Percentiles rank a stretch among this genome's conserved stretches.
phyloP scores from a whole-genome alignment of 495 filamentous ascomycete genomes.

The Aspergillus panamensis region DNA sequence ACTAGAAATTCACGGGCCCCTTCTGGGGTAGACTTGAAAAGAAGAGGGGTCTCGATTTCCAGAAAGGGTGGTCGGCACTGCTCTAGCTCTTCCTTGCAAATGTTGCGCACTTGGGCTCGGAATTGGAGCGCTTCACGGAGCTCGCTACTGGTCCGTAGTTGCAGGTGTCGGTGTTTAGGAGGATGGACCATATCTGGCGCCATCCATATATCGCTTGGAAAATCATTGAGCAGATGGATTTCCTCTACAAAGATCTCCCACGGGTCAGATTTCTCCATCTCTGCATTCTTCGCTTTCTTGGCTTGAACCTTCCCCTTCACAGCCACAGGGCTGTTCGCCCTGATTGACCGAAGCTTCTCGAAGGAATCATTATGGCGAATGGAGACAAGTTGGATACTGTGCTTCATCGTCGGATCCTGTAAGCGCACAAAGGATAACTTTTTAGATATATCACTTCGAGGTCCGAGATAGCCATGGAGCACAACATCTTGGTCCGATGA shows the following conservation, averaged over 20 bases:
- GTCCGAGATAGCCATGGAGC: conserved; percentile 70
- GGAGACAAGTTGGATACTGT: conserved; percentile 53
- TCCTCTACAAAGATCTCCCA: conserved; percentile 62
- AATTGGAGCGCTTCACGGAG: conserved; percentile 62
- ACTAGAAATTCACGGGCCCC: conserved; percentile 95
- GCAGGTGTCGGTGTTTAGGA: conserved; percentile 73
- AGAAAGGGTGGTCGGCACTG: conserved; percentile 50
- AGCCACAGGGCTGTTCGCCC: conserved; percentile 49
- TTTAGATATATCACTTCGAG: conserved; percentile 58
- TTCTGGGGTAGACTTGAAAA: conserved; percentile 98
- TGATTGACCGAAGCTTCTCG: conserved; percentile 45
- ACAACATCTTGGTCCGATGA: conserved; percentile 50
- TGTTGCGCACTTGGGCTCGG: conserved; percentile 48
- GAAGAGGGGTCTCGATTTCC: conserved; percentile 85
- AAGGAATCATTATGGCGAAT: conserved; percentile 41
- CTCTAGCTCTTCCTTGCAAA: conserved; percentile 52
- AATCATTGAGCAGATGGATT: conserved; percentile 67
- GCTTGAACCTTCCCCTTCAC: conserved; percentile 48
- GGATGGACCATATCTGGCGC: conserved; percentile 68
- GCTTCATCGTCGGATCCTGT: conserved; percentile 44
- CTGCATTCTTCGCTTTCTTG: conserved; percentile 35
- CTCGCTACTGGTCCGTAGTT: conserved; percentile 66
- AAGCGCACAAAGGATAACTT: conserved; percentile 68
- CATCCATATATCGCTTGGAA: conserved; percentile 72
- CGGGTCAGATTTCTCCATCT: conserved; percentile 28